Evolutionary conservation across 1,284 basidiomycete species (phyloP).

Genomic region (Mycosarcoma mackinlayi): DNA sequence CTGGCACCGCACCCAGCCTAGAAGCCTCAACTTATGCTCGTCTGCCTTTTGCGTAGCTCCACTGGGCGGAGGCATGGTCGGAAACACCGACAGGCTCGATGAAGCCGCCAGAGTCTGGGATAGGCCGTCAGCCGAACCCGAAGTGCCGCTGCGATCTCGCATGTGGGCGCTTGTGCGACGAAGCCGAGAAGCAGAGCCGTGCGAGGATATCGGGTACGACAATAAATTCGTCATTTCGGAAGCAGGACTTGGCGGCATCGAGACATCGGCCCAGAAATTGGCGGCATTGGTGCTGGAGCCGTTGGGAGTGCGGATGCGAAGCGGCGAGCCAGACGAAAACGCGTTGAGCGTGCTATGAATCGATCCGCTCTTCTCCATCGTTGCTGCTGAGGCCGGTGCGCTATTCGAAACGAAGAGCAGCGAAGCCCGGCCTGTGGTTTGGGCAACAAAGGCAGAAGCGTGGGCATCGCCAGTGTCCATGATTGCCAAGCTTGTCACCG

Average conservation of each 20-base stretch:
- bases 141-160: slow-evolving; percentile 34
- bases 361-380: slow-evolving; percentile 38
- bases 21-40: slow-evolving; percentile 35
- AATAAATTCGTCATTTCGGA: slow-evolving; percentile 33
- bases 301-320: slow-evolving; percentile 40
- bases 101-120: slow-evolving; percentile 18
- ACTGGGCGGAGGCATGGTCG: slow-evolving; percentile 27
- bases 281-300: slow-evolving; percentile 38
- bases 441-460: slow-evolving; percentile 27
- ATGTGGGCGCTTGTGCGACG: slow-evolving; percentile 36
- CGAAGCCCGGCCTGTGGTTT: slow-evolving; percentile 31
- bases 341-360: slow-evolving; percentile 32
- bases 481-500: slow-evolving; percentile 18
- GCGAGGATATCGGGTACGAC: slow-evolving; percentile 49
- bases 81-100: slow-evolving; percentile 21
- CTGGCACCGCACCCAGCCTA: slow-evolving; percentile 44
- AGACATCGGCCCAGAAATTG: slow-evolving; percentile 40
- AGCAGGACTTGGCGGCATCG: slow-evolving; percentile 45
- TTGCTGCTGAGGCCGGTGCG: slow-evolving; percentile 1
- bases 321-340: slow-evolving; percentile 29
- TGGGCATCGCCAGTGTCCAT: slow-evolving; percentile 25
- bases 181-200: slow-evolving; percentile 35
- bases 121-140: slow-evolving; percentile 5
- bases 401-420: slow-evolving; percentile 27
- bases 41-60: slow-evolving; percentile 28